Evolutionary conservation across 2,329 filamentous ascomycete genomes (phyloP), one percentile per base, ranked within the genome.

Genomic region (Trichoderma polysporum): DNA sequence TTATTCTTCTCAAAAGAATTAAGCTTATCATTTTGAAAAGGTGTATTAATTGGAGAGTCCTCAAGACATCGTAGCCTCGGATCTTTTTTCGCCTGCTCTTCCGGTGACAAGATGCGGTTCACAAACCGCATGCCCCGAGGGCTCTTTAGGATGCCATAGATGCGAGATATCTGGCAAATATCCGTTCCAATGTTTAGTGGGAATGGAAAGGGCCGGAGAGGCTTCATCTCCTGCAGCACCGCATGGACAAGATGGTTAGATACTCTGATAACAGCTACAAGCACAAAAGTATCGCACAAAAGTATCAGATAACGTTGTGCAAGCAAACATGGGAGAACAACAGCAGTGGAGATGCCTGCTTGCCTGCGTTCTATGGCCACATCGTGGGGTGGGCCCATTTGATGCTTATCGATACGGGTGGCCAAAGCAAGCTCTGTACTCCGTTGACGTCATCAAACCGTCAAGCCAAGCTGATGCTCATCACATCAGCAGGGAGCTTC

Each of bases 141-240:
- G 29, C 80, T 75, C 19, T 74, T 76, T 61, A 94, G 77, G 60
- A 93, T 81, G 22, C 77, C 76, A 68, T 82, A 79, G 68, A 97
- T 87, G 65, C 93, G 88, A 0, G 83, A 78, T 66, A 93, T 85
- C 66, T 84, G 84, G 77, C 91, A 93, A 66, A 97, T 90, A 75
- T 97, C 93, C 56, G 87, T 94, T 67, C 93, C 93, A 61, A 97
- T 81, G 57, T 84, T 84, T 15, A 94, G 74, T 1, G 88, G 82
- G n/a, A 88, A 82, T 1, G 90, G 89, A 72, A 94, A 92, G 3
- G 75, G 75, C 19, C 74, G 73, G 52, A 80, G 64, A 27, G 74
- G 74, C 69, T 73, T 77, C 77, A 78, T 77, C 47, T 63, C 61
- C n/a, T 29, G 49, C 31, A 17, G 8, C 15, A 22, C 50, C 58